Percentiles rank a stretch among this genome's conserved stretches.
phyloP scores from a whole-genome alignment of 2,329 filamentous ascomycete genomes.

The Aspergillus japonicus region DNA sequence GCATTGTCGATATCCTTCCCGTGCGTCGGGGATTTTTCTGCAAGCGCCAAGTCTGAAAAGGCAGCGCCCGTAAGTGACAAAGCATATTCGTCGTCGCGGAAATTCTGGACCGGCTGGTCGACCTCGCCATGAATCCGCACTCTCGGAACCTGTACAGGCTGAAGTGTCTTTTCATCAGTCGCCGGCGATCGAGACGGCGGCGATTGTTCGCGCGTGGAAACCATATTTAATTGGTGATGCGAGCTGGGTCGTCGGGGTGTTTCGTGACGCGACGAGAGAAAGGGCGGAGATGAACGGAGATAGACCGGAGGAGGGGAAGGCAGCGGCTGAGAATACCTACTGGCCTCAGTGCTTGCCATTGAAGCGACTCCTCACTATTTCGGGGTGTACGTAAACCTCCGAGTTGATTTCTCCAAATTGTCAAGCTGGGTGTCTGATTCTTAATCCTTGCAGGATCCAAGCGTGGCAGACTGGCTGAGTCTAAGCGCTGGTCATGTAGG shows the following conservation, averaged over 20 bases:
- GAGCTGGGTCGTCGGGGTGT: slow-evolving; percentile 26
- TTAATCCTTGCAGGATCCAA: neutral
- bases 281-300: slow-evolving; percentile 38
- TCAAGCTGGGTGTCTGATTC: slow-evolving; percentile 1
- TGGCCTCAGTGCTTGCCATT: slow-evolving; percentile 31
- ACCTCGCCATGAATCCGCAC: slow-evolving; percentile 33
- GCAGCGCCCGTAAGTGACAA: slow-evolving; percentile 25
- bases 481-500: slow-evolving; percentile 14
- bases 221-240: slow-evolving; percentile 20
- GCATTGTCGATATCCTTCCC: slow-evolving; percentile 18
- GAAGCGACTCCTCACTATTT: neutral
- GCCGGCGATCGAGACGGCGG: slow-evolving; percentile 18
- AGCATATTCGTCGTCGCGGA: slow-evolving; percentile 22
- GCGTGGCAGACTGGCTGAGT: slow-evolving; percentile 5
- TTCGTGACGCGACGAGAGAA: slow-evolving; percentile 23
- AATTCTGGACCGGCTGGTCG: slow-evolving; percentile 29
- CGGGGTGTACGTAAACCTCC: neutral
- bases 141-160: slow-evolving; percentile 34
- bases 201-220: slow-evolving; percentile 28
- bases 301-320: slow-evolving; percentile 47
- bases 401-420: neutral
- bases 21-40: slow-evolving; percentile 19
- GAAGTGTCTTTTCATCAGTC: slow-evolving; percentile 26
- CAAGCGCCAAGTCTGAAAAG: slow-evolving; percentile 29
- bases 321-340: slow-evolving; percentile 29